Evolutionary conservation across 768 basidiomycete genomes (phyloP).

Genomic region (Collybia nuda): DNA sequence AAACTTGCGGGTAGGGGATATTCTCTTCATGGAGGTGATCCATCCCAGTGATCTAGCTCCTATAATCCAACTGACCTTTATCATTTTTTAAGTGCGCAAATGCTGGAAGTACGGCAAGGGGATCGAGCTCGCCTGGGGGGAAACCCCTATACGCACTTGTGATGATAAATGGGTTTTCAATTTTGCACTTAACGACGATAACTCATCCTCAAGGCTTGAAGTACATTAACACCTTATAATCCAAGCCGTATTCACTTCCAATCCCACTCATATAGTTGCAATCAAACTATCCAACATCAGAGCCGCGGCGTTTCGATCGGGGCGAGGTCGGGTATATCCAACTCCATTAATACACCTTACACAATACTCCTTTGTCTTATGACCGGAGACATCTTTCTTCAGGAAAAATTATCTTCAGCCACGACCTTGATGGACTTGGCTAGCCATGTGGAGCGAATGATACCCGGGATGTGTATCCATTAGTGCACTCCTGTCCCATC

Average conservation of each 20-base stretch:
- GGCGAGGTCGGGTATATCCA: neutral
- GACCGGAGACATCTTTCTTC: neutral
- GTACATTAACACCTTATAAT: too few relatives aligned
- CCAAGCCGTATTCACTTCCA: too few relatives aligned
- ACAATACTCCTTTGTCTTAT: neutral
- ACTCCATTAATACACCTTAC: neutral
- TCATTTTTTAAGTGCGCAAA: conserved; percentile 20
- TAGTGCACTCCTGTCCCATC: too few relatives aligned
- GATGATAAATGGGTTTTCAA: conserved; percentile 34
- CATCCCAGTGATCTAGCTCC: neutral
- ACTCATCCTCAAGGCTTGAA: too few relatives aligned
- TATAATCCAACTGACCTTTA: neutral
- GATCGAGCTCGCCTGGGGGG: conserved; percentile 30
- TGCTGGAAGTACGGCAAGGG: conserved; percentile 29
- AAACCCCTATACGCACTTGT: conserved; percentile 16
- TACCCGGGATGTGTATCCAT: too few relatives aligned
- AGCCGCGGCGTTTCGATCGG: neutral
- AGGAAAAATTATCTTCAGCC: too few relatives aligned
- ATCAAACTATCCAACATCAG: neutral
- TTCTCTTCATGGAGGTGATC: conserved; percentile 27
- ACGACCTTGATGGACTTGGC: too few relatives aligned
- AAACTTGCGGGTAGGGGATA: conserved; percentile 29
- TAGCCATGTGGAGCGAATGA: too few relatives aligned
- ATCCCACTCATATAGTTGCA: too few relatives aligned
- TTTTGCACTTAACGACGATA: conserved; percentile 8